phyloP scores from a whole-genome alignment of 225 moss, liverwort and hornwort genomes.

The Lunularia cruciata region DNA sequence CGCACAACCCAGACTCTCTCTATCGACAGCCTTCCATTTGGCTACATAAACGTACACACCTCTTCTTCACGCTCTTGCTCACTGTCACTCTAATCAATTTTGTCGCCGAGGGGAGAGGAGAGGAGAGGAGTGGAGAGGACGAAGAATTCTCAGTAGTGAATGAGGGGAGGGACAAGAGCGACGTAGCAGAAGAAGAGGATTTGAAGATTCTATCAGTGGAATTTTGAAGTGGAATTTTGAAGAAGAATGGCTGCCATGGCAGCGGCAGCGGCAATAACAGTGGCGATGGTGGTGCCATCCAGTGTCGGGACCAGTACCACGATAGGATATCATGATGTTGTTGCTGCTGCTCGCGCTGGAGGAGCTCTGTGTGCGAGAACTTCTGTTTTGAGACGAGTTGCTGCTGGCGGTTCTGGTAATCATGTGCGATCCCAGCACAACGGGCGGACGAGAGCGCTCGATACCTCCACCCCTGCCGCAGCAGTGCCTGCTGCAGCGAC shows the following conservation, averaged over 20 bases:
- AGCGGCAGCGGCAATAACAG: slow-evolving; percentile 24
- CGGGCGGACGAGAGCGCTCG: slow-evolving; percentile 29
- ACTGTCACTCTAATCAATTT: neutral
- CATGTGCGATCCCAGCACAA: slow-evolving; percentile 28
- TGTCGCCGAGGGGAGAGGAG: neutral
- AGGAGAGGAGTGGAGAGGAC: neutral
- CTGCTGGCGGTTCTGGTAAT: neutral
- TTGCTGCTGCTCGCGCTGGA: neutral
- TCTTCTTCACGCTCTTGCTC: neutral
- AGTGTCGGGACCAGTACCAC: neutral
- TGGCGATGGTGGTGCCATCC: neutral
- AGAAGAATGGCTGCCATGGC: slow-evolving; percentile 28
- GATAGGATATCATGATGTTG: slow-evolving; percentile 1
- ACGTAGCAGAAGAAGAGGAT: neutral
- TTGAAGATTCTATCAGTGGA: neutral
- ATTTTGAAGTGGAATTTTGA: neutral
- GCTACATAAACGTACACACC: neutral
- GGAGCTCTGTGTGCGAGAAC: neutral
- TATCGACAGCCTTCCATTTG: slow-evolving; percentile 6
- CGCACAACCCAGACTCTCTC: neutral
- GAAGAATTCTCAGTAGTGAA: neutral
- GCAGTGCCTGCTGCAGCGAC: slow-evolving; percentile 18
- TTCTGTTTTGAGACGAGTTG: neutral
- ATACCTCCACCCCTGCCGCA: slow-evolving; percentile 28
- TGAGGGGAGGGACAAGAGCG: too few relatives aligned